phyloP scores from a whole-genome alignment of 2,329 filamentous ascomycete species.

The Ophiostoma fasciatum region DNA sequence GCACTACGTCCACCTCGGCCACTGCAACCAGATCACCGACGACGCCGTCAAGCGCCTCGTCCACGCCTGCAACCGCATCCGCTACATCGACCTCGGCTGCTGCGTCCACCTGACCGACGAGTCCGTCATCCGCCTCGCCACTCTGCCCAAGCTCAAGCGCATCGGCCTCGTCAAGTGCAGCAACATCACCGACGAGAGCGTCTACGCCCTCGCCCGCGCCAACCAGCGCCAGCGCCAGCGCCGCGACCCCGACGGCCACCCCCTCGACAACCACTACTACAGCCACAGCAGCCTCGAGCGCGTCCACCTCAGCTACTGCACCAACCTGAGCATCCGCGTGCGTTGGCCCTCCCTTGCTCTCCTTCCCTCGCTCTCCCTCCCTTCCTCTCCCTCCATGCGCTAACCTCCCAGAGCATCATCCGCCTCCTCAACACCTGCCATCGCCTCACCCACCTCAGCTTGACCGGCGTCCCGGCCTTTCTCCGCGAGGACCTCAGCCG shows the following conservation, averaged over 20 bases:
- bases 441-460: slow-evolving; percentile 79
- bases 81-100: slow-evolving; percentile 96
- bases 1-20: slow-evolving; percentile 90
- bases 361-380: too few relatives aligned
- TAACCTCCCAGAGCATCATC: slow-evolving; percentile 59
- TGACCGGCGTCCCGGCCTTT: slow-evolving; percentile 89
- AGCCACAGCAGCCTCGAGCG: slow-evolving; percentile 62
- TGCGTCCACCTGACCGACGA: slow-evolving; percentile 82
- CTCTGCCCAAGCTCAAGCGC: slow-evolving; percentile 80
- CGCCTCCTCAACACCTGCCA: slow-evolving; percentile 80
- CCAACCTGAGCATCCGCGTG: slow-evolving; percentile 68
- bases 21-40: slow-evolving; percentile 86
- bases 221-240: slow-evolving; percentile 37
- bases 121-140: slow-evolving; percentile 71
- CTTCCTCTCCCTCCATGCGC: too few relatives aligned
- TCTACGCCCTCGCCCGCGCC: slow-evolving; percentile 65
- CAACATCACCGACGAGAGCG: slow-evolving; percentile 78
- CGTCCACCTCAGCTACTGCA: slow-evolving; percentile 92
- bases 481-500: slow-evolving; percentile 67
- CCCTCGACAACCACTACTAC: slow-evolving; percentile 36
- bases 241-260: slow-evolving; percentile 32
- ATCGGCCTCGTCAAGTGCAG: slow-evolving; percentile 93
- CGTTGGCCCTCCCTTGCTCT: slow-evolving; percentile 33
- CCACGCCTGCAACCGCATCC: slow-evolving; percentile 75
- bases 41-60: slow-evolving; percentile 74